Base-by-base conservation (phyloP, 2,329 filamentous ascomycete genomes). In the Colletotrichum sidae region DNA sequence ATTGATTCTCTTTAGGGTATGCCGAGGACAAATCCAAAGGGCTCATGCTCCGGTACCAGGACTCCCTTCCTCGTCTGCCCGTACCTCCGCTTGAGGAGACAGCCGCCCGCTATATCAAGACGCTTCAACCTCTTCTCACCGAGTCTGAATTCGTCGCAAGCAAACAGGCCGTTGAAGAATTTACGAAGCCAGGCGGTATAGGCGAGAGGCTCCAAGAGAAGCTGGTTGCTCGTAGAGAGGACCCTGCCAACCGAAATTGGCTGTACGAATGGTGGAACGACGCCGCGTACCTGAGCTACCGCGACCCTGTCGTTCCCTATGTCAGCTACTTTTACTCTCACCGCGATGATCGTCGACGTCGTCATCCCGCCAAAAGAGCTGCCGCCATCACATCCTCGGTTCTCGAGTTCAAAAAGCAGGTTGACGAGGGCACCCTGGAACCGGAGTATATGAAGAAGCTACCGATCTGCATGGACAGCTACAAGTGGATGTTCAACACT, bases 281-380 rank as follows among this genome's bases (percentile, higher is more conserved):
- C 57, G 88, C 90, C 5, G 96, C 96, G 64, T 99, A 99, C 81
- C 88, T 99, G 70, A 86, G 82, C 70, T 98, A 98, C 83, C 92
- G 95, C 70, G 96, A 98, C 78, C 96, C 96, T 10, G 93, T 99
- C 51, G 92, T 98, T 15, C 96, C 96, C 67, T 99, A 98, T 77
- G 96, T 99, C 74, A 97, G 93, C 80, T 99, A 99, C 87, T 99
- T 99, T 83, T 99, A 99, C 84, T 97, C 94, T 60, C 95, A 98
- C 83, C 89, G 93, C 71, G 96, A 99, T 79, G 96, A 99, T 80
- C 90, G 93, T 71, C 87, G 90, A 75, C 89, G 95, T 70, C 90
- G 94, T 68, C 89, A 97, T 78, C 96, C 96, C 0, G 90, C 92
- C 68, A 97, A 96, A 86, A 92, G 96, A 69, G 96, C 96, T 4